Percentiles rank a stretch among this genome's conserved stretches.
Conservation (phyloP, 768 basidiomycete genomes). For the Suillus cothurnatus region DNA sequence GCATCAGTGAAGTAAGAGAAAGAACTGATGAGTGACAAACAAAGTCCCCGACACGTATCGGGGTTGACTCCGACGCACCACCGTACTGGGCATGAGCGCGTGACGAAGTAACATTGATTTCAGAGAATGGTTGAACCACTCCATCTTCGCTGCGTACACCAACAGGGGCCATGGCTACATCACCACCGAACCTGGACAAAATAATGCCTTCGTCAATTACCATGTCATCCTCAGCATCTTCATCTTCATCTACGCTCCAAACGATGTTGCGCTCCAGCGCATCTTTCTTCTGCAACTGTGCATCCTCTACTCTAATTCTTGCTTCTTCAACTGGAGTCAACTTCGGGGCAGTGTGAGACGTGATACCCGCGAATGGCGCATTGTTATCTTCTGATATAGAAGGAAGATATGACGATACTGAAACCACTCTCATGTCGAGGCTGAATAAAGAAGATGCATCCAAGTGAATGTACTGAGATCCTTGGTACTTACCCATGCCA, state of each 20-base stretch:
- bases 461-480: not conserved
- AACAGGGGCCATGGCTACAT: constrained; percentile 41
- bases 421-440: constrained; percentile 70
- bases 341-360: constrained; percentile 34
- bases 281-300: constrained; percentile 61
- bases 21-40: constrained; percentile 36
- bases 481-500: constrained; percentile 61
- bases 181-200: constrained; percentile 23
- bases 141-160: constrained; percentile 63
- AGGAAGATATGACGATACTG: constrained; percentile 74
- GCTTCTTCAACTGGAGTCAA: constrained; percentile 65
- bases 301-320: constrained; percentile 51
- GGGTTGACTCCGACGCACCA: constrained; percentile 53
- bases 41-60: constrained; percentile 56
- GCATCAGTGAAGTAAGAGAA: not conserved
- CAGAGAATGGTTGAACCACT: constrained; percentile 43
- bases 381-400: constrained; percentile 59
- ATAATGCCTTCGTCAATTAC: constrained; percentile 29
- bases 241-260: constrained; percentile 63
- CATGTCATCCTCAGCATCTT: constrained; percentile 63
- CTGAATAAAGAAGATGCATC: constrained; percentile 37
- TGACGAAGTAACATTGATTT: constrained; percentile 26
- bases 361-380: constrained; percentile 54
- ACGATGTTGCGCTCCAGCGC: constrained; percentile 62
- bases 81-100: constrained; percentile 38